A percentile compares a stretch with the other conserved stretches of the same genome.
Evolutionary conservation across 768 basidiomycete species (phyloP).

Genomic region (Chlorophyllum brunneum): DNA sequence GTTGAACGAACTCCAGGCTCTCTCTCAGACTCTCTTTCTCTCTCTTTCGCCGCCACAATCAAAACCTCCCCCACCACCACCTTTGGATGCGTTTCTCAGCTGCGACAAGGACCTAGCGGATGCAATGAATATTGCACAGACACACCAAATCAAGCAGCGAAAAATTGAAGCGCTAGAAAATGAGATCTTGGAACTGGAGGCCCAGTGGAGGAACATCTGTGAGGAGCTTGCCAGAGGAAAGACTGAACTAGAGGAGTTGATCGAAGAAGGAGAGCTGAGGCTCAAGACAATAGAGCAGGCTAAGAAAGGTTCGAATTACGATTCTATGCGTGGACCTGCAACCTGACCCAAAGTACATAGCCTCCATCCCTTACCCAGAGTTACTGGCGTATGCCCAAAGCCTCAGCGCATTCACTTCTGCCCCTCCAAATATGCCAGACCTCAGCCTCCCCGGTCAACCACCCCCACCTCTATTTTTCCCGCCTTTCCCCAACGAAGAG

Average conservation of each 20-base stretch:
- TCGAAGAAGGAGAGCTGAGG: slow-evolving; percentile 73
- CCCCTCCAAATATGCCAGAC: slow-evolving; percentile 85
- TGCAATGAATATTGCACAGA: slow-evolving; percentile 60
- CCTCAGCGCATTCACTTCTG: slow-evolving; percentile 82
- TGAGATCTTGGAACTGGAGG: slow-evolving; percentile 67
- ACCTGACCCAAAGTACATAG: slow-evolving; percentile 31
- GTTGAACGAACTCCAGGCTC: slow-evolving; percentile 53
- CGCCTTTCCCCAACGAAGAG: slow-evolving; percentile 88
- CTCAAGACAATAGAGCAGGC: slow-evolving; percentile 68
- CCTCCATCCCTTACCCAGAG: slow-evolving; percentile 78
- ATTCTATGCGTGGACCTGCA: not conserved
- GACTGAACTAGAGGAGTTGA: slow-evolving; percentile 62
- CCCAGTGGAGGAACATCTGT: slow-evolving; percentile 66
- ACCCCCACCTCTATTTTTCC: slow-evolving; percentile 79
- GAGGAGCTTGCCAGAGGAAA: slow-evolving; percentile 61
- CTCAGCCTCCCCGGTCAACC: slow-evolving; percentile 65
- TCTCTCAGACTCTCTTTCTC: slow-evolving; percentile 68
- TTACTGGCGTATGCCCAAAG: slow-evolving; percentile 82
- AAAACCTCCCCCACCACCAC: slow-evolving; percentile 59
- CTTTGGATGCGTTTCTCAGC: slow-evolving; percentile 53
- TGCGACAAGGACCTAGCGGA: slow-evolving; percentile 64
- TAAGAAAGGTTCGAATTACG: slow-evolving; percentile 51
- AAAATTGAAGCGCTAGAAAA: slow-evolving; percentile 67
- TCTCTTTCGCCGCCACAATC: slow-evolving; percentile 67
- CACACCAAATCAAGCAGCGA: slow-evolving; percentile 74